phyloP scores from a whole-genome alignment of 768 basidiomycete species.

The Kwoniella sp. region DNA sequence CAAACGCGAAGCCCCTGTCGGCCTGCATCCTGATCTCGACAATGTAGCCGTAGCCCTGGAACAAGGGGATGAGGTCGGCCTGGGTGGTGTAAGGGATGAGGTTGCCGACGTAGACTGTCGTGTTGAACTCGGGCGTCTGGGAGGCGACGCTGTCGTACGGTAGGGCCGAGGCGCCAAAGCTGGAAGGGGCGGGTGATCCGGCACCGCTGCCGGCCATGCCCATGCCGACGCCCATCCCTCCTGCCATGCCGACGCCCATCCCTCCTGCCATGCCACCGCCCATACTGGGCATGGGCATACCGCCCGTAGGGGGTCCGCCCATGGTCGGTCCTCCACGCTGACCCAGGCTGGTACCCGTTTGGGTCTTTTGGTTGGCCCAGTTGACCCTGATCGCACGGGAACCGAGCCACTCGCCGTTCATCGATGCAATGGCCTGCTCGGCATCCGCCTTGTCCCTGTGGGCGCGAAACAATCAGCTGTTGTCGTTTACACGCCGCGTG shows the following conservation, averaged over 20 bases:
- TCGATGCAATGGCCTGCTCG: slow-evolving; percentile 97
- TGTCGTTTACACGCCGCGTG: neutral
- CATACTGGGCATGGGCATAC: neutral
- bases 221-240: slow-evolving; percentile 15
- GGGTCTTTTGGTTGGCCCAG: slow-evolving; percentile 99
- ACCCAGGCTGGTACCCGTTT: slow-evolving; percentile 56
- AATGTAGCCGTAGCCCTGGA: slow-evolving; percentile 91
- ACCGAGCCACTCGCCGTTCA: slow-evolving; percentile 99
- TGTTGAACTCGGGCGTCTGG: slow-evolving; percentile 90
- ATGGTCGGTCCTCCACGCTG: slow-evolving; percentile 16
- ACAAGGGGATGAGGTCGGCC: slow-evolving; percentile 93
- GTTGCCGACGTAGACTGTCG: slow-evolving; percentile 97
- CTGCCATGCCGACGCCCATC: slow-evolving; percentile 12
- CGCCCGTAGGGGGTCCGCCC: slow-evolving; percentile 2
- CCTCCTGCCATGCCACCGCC: slow-evolving; percentile 31
- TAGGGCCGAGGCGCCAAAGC: slow-evolving; percentile 55
- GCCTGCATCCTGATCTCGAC: slow-evolving; percentile 99
- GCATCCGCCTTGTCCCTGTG: slow-evolving; percentile 91
- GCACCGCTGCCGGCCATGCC: slow-evolving; percentile 32
- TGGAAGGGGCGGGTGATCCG: slow-evolving; percentile 72
- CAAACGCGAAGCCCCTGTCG: slow-evolving; percentile 97
- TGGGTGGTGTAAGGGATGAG: slow-evolving; percentile 95
- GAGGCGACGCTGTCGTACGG: slow-evolving; percentile 82
- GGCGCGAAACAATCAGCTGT: neutral
- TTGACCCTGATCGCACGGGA: slow-evolving; percentile 98